Percentiles rank a stretch among this genome's conserved stretches.
These are phyloP conservation scores for Fusarium mundagurra DNA, from an alignment of 2,329 filamentous ascomycete genomes.

Conservation along the genomic window DNA sequence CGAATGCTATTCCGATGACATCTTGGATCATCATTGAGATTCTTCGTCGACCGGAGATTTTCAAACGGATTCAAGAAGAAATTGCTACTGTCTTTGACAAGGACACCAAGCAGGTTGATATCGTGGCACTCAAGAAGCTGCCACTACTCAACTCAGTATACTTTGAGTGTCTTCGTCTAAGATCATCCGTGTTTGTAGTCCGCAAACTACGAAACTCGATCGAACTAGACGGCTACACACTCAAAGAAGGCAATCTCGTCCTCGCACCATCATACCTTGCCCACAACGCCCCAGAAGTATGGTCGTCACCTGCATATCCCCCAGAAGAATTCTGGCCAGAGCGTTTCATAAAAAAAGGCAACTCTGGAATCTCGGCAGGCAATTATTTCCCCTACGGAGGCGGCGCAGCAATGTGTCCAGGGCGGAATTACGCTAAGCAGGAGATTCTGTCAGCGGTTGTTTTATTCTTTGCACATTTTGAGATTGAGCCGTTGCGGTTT, in stretches of 20 bases:
- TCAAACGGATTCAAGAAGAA: conserved; percentile 24
- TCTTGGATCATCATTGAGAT: conserved; percentile 39
- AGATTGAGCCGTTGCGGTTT: conserved; percentile 31
- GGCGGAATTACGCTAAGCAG: conserved; percentile 41
- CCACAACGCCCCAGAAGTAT: conserved; percentile 32
- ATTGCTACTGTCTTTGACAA: conserved; percentile 10
- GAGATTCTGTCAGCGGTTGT: conserved; percentile 38
- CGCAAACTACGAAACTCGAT: conserved; percentile 36
- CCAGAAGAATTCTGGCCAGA: conserved; percentile 39
- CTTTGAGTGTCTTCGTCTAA: conserved; percentile 34
- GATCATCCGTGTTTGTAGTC: conserved; percentile 37
- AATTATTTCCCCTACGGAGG: conserved; percentile 43
- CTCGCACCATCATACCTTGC: conserved; percentile 38
- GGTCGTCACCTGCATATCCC: conserved; percentile 20
- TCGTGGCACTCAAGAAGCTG: conserved; percentile 25
- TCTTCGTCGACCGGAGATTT: conserved; percentile 31
- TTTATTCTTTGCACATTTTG: conserved; percentile 30
- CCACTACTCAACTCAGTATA: conserved; percentile 36
- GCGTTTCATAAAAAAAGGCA: conserved; percentile 31
- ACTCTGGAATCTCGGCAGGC: conserved; percentile 18
- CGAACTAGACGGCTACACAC: conserved; percentile 34
- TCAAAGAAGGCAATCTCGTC: conserved; percentile 36
- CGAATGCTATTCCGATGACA: conserved; percentile 39
- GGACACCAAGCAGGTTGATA: conserved; percentile 11
- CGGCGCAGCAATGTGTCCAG: conserved; percentile 41